Base-by-base conservation (phyloP, 169 alveolate species). In the Fabrea salina region DNA sequence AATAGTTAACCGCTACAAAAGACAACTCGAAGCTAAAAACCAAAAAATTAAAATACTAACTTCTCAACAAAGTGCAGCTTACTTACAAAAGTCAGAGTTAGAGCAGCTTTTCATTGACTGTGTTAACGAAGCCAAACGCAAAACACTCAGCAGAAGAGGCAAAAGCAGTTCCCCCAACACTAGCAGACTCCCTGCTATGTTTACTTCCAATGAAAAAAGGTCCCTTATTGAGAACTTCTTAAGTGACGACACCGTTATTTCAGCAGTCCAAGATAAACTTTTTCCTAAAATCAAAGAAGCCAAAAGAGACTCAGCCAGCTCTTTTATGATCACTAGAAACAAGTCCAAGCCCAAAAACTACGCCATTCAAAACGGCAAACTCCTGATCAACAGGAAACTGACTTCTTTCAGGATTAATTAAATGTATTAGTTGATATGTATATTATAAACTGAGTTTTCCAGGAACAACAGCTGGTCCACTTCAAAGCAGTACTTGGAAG, bases 121-220 rank as follows among this genome's bases (percentile, higher is more conserved):
- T 37, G 74, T 37, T 16, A 16, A 61, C 25, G 32, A 61, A 37
- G 50, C 39, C 11, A 61, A 13, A 33, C 16, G 25, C 8, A 30
- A 61, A 37, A 51, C 49, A 27, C 30, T 13, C 25, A 33, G n/a
- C 25, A 61, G 74, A 51, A 61, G 49, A 35, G 11, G 54, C 13
- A 27, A 27, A 61, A 25, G 39, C 25, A 61, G 19, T 35, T 8
- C 43, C 11, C 22, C n/a, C 54, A 61, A 33, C 7, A 7, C 6
- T 54, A 16, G 50, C 32, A 30, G 39, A 16, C n/a, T 25, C 27
- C 22, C 32, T 16, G 27, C 40, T 19, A 22, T 56, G 25, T 37
- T 61, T 7, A 61, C 74, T 61, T 47, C 74, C 13, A 30, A 16
- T 61, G 74, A 61, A 35, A 61, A 61, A 27, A 27, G 74, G 50